Percentiles rank a stretch among this genome's conserved stretches.
Conservation (phyloP, 352 stramenopile genomes). For the Sclerospora graminicola region DNA sequence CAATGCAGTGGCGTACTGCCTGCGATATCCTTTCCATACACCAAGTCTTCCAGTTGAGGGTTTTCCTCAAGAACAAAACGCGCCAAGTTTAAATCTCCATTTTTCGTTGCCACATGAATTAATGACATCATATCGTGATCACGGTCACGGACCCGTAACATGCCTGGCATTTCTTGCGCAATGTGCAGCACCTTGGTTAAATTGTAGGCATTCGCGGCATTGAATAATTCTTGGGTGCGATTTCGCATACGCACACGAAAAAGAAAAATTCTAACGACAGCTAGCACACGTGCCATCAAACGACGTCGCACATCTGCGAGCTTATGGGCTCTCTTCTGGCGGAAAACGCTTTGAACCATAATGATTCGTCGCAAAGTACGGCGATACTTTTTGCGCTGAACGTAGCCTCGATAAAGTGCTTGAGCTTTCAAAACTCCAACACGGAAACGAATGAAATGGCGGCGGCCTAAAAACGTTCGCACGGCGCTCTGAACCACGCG, state of each 20-base stretch:
- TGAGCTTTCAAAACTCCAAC: constrained; percentile 64
- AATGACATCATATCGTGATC: constrained; percentile 77
- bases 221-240: constrained; percentile 64
- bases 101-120: constrained; percentile 83
- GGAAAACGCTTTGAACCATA: constrained; percentile 67
- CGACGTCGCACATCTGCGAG: constrained; percentile 39
- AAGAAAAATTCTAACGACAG: constrained; percentile 63
- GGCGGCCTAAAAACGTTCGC: constrained; percentile 54
- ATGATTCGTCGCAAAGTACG: constrained; percentile 34
- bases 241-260: constrained; percentile 78
- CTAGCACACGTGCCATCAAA: constrained; percentile 56
- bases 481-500: constrained; percentile 63
- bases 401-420: constrained; percentile 42
- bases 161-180: constrained; percentile 68
- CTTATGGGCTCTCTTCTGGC: constrained; percentile 45
- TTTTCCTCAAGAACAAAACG: constrained; percentile 79
- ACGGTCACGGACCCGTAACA: constrained; percentile 70
- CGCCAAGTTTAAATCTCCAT: constrained; percentile 73
- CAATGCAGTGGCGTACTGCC: constrained; percentile 84
- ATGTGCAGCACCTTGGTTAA: constrained; percentile 74
- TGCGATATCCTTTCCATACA: constrained; percentile 65
- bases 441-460: constrained; percentile 50
- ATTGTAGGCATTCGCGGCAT: constrained; percentile 66
- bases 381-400: constrained; percentile 58
- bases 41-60: constrained; percentile 72